phyloP scores from a whole-genome alignment of 768 basidiomycete species.

The Amanita phalloides region DNA sequence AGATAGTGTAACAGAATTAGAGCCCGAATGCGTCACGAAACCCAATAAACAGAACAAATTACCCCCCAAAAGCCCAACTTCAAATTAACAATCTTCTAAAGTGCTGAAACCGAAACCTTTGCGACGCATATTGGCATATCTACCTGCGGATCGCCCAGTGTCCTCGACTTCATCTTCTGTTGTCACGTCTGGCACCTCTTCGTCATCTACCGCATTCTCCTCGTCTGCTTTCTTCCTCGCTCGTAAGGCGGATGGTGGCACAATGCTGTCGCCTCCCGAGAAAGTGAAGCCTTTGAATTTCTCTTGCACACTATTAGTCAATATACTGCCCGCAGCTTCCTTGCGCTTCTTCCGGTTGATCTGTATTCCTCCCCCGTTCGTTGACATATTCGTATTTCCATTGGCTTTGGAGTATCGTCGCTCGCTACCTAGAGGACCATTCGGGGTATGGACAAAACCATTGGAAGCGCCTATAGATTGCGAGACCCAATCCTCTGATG shows the following conservation, averaged over 20 bases:
- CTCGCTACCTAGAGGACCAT: conserved; percentile 70
- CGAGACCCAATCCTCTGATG: conserved; percentile 60
- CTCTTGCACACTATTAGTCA: conserved; percentile 91
- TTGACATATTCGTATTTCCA: conserved; percentile 2
- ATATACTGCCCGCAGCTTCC: conserved; percentile 45
- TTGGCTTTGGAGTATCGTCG: conserved; percentile 8
- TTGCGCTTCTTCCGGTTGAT: conserved; percentile 40
- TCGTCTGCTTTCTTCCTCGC: conserved; percentile 36
- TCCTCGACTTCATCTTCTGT: conserved; percentile 78
- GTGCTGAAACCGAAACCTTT: conserved; percentile 34
- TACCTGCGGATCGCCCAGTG: conserved; percentile 47
- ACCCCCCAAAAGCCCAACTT: not conserved
- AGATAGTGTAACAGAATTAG: not conserved
- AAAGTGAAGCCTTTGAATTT: conserved; percentile 95
- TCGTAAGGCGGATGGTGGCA: conserved; percentile 30
- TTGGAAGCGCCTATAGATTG: conserved; percentile 27
- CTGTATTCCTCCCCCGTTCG: conserved; percentile 31
- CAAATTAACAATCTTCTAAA: conserved; percentile 16
- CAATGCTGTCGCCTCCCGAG: conserved; percentile 61
- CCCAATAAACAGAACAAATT: not conserved
- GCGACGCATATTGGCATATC: conserved; percentile 51
- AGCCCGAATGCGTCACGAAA: not conserved
- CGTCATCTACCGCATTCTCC: conserved; percentile 43
- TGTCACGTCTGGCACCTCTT: conserved; percentile 35
- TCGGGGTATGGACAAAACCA: conserved; percentile 47